These are phyloP conservation scores for Crucibulum laeve DNA, from an alignment of 768 basidiomycete genomes.

Conservation along the genomic window DNA sequence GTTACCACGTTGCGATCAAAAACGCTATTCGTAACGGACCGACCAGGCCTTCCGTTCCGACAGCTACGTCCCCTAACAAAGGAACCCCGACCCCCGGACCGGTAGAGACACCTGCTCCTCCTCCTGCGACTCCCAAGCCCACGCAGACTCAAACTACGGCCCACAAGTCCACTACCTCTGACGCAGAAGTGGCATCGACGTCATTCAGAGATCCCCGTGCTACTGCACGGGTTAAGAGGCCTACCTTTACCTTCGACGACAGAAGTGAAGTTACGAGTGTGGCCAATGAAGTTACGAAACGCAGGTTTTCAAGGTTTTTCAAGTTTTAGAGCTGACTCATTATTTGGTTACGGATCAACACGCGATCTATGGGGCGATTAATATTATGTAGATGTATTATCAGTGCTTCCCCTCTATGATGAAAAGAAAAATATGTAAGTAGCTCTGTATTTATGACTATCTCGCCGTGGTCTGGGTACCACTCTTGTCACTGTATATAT, in stretches of 20 bases:
- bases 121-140: slow-evolving; percentile 6
- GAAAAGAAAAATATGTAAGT: too few relatives aligned
- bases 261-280: slow-evolving; percentile 7
- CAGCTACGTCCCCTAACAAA: not conserved
- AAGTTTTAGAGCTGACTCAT: slow-evolving; percentile 10
- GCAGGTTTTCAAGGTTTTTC: slow-evolving; percentile 22
- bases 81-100: slow-evolving; percentile 3
- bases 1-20: slow-evolving; percentile 48
- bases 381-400: too few relatives aligned
- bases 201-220: slow-evolving; percentile 26
- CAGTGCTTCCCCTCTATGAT: too few relatives aligned
- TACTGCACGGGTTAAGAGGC: slow-evolving; percentile 27
- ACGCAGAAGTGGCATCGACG: slow-evolving; percentile 7
- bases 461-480: too few relatives aligned
- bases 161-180: slow-evolving; percentile 4
- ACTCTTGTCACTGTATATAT: too few relatives aligned
- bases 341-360: too few relatives aligned
- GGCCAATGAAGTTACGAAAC: slow-evolving; percentile 7
- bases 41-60: slow-evolving; percentile 8
- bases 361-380: too few relatives aligned
- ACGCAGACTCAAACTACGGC: slow-evolving; percentile 3
- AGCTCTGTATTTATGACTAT: too few relatives aligned
- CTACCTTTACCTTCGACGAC: slow-evolving; percentile 13
- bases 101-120: slow-evolving; percentile 5
- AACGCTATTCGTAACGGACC: slow-evolving; percentile 29